A percentile compares a stretch with the other conserved stretches of the same genome.
These are phyloP conservation scores for Pisolithus marmoratus DNA, from an alignment of 768 basidiomycete genomes.

Conservation along the genomic window DNA sequence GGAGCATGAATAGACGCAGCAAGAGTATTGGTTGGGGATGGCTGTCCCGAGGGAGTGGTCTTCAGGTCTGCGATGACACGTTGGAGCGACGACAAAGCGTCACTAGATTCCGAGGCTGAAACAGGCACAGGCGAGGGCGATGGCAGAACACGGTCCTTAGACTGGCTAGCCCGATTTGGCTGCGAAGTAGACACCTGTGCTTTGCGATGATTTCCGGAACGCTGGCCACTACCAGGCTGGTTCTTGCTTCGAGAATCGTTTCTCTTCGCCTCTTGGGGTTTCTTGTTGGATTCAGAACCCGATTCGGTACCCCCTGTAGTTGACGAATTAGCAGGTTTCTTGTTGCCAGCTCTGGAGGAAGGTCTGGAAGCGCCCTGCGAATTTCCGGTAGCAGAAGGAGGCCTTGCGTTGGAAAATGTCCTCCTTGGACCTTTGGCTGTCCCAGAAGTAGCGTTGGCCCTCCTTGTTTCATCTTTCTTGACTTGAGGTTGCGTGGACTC, in stretches of 20 bases:
- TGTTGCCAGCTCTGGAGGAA: constrained; percentile 63
- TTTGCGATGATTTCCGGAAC: constrained; percentile 50
- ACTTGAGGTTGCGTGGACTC: constrained; percentile 46
- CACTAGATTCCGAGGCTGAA: constrained; percentile 60
- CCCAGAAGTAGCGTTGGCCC: constrained; percentile 39
- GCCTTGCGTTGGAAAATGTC: constrained; percentile 41
- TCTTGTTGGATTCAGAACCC: constrained; percentile 68
- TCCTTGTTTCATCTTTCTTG: constrained; percentile 71
- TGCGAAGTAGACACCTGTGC: constrained; percentile 55
- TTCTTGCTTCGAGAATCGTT: constrained; percentile 51
- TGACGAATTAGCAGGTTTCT: constrained; percentile 37
- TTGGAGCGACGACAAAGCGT: constrained; percentile 83
- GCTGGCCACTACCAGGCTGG: constrained; percentile 41
- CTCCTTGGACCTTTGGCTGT: constrained; percentile 55
- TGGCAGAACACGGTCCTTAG: constrained; percentile 41
- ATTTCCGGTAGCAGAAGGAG: constrained; percentile 37
- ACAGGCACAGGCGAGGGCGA: constrained; percentile 42
- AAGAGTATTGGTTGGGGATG: constrained; percentile 33
- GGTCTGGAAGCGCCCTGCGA: constrained; percentile 48
- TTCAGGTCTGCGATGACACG: constrained; percentile 93
- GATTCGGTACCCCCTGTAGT: constrained; percentile 48
- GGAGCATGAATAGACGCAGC: constrained; percentile 42
- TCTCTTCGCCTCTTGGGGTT: constrained; percentile 50
- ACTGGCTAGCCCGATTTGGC: constrained; percentile 44
- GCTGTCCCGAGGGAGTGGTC: constrained; percentile 59